Evolutionary conservation across 371 early-diverging fungal species (phyloP).

Genomic region (Mucor plumbeus): DNA sequence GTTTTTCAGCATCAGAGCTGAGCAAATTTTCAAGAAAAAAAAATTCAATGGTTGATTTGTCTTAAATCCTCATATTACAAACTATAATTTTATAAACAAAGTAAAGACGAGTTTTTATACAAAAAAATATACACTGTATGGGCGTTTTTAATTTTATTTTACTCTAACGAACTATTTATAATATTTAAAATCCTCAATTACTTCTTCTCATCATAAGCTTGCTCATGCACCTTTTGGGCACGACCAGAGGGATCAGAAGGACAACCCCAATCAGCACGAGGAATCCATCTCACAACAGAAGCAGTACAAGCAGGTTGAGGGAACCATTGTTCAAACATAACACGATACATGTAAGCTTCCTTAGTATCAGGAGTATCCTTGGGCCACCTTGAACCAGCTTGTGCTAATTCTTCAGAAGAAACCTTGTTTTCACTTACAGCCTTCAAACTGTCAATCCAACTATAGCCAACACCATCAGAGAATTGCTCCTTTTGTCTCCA

Average conservation of each 20-base stretch:
- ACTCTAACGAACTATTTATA: slow-evolving; percentile 1
- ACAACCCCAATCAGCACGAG: slow-evolving; percentile 96
- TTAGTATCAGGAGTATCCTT: slow-evolving; percentile 92
- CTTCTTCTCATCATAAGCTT: slow-evolving; percentile 23
- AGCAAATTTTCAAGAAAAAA: too few relatives aligned
- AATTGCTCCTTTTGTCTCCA: slow-evolving; percentile 99
- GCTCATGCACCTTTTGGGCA: slow-evolving; percentile 89
- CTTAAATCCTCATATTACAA: too few relatives aligned
- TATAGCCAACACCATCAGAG: slow-evolving; percentile 96
- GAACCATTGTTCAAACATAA: slow-evolving; percentile 90
- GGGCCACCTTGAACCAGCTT: slow-evolving; percentile 76
- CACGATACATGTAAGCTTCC: slow-evolving; percentile 94
- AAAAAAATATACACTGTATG: slow-evolving; percentile 1
- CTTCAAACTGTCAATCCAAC: slow-evolving; percentile 94
- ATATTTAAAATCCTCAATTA: slow-evolving; percentile 1
- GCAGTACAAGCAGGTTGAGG: slow-evolving; percentile 88
- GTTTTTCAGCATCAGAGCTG: too few relatives aligned
- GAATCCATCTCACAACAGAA: slow-evolving; percentile 95
- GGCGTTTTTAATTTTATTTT: slow-evolving; percentile 2
- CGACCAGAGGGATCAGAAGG: slow-evolving; percentile 96
- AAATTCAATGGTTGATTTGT: too few relatives aligned
- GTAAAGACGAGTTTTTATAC: too few relatives aligned
- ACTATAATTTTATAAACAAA: too few relatives aligned
- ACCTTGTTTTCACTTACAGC: slow-evolving; percentile 70
- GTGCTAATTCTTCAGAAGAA: slow-evolving; percentile 76